phyloP scores from a whole-genome alignment of 371 early-diverging fungal species.

The Mortierella sp. region DNA sequence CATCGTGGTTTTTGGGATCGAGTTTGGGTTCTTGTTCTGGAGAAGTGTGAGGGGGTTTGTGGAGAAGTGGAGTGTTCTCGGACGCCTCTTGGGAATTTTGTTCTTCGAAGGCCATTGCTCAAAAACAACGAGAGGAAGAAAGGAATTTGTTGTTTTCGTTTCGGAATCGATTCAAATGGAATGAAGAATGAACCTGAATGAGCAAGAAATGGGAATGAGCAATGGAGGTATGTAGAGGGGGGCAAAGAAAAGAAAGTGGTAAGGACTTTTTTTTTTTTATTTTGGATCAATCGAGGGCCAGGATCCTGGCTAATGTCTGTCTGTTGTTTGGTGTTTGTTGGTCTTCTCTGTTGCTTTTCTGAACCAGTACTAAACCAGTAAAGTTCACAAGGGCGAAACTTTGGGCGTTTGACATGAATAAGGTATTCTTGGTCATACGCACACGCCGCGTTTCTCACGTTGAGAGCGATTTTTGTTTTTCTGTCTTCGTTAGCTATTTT shows the following conservation, averaged over 20 bases:
- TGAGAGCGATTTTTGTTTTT: background rate
- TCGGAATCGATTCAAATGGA: background rate
- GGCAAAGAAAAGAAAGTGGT: background rate
- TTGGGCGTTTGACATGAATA: background rate
- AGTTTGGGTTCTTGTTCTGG: background rate
- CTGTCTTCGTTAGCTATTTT: no score
- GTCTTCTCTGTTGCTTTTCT: background rate
- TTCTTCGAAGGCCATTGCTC: background rate
- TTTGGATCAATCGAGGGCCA: background rate
- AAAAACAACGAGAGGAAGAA: background rate
- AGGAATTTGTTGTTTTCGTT: background rate
- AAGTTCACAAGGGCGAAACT: background rate
- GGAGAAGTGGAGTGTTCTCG: background rate
- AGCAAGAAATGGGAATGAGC: background rate
- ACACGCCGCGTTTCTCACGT: background rate
- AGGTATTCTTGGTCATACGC: background rate
- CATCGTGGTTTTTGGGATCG: background rate
- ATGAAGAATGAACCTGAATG: background rate
- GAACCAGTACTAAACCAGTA: background rate
- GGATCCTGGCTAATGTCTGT: background rate
- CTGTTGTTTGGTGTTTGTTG: background rate
- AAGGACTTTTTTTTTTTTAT: background rate
- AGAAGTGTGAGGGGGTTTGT: background rate
- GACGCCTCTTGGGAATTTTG: background rate
- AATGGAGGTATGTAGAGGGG: background rate